phyloP scores from a whole-genome alignment of 129 eudicot species.

The Gnaphalium uliginosum region DNA sequence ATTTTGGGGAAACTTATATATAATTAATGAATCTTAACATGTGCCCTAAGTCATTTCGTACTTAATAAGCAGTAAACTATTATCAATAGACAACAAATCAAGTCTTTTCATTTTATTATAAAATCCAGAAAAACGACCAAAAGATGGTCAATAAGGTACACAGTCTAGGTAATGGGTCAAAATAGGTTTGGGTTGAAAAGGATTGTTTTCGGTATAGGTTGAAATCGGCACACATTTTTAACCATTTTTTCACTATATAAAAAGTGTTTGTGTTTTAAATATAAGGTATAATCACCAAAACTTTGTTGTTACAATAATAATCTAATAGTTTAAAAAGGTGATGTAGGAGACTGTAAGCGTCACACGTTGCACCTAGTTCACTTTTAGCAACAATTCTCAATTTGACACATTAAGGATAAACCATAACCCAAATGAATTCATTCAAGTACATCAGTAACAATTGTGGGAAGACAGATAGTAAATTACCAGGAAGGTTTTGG shows the following conservation, averaged over 20 bases:
- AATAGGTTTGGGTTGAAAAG: not conserved
- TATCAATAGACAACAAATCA: too few relatives aligned
- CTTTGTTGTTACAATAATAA: not conserved
- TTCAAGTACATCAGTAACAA: not conserved
- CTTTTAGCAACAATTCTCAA: not conserved
- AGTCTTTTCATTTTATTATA: too few relatives aligned
- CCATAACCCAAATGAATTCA: not conserved
- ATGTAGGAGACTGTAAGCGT: not conserved
- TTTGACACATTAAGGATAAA: not conserved
- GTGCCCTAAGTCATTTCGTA: too few relatives aligned
- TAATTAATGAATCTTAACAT: too few relatives aligned
- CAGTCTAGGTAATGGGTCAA: not conserved
- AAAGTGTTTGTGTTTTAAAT: too few relatives aligned
- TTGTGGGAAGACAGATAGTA: not conserved
- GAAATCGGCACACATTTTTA: not conserved
- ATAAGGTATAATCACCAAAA: not conserved
- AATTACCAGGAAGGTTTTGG: conserved; percentile 92
- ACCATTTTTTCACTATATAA: not conserved
- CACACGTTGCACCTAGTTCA: not conserved
- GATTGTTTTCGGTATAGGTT: not conserved
- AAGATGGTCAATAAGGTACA: not conserved
- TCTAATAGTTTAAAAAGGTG: not conserved
- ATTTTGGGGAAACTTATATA: not conserved
- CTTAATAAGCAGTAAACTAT: too few relatives aligned
- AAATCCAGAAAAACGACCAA: not conserved